phyloP scores from a whole-genome alignment of 257 asterid genomes.

The Solanum rostratum region DNA sequence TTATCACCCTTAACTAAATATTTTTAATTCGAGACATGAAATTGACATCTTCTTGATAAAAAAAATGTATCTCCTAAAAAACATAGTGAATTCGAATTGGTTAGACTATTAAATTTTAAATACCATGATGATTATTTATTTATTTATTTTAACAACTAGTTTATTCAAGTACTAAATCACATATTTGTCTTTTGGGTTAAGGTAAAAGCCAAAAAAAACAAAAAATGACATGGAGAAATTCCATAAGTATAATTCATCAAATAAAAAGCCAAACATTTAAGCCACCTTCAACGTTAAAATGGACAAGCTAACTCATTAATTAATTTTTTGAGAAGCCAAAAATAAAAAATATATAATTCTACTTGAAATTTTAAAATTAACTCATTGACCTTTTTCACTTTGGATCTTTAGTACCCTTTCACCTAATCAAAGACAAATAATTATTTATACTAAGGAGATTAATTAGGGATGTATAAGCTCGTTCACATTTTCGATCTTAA shows the following conservation, averaged over 20 bases:
- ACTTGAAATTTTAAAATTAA: neutral
- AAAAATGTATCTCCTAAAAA: neutral
- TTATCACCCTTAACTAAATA: accelerated
- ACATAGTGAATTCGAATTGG: neutral
- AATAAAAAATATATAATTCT: neutral
- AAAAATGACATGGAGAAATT: neutral
- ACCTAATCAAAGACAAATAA: neutral
- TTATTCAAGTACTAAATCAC: neutral
- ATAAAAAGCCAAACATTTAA: neutral
- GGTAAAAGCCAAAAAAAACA: neutral
- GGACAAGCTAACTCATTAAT: neutral
- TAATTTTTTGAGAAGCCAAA: neutral
- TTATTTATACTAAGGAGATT: neutral
- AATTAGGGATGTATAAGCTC: neutral
- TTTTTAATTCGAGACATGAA: neutral
- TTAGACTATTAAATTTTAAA: neutral
- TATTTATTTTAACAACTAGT: neutral
- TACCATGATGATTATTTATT: neutral
- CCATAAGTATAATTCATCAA: neutral
- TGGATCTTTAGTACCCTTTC: neutral
- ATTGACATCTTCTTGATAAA: neutral
- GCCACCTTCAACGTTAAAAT: neutral
- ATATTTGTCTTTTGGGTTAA: neutral
- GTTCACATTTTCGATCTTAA: neutral
- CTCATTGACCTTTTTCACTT: neutral